Conservation (phyloP, 2,329 filamentous ascomycete species). For the Fusarium verrucosum region DNA sequence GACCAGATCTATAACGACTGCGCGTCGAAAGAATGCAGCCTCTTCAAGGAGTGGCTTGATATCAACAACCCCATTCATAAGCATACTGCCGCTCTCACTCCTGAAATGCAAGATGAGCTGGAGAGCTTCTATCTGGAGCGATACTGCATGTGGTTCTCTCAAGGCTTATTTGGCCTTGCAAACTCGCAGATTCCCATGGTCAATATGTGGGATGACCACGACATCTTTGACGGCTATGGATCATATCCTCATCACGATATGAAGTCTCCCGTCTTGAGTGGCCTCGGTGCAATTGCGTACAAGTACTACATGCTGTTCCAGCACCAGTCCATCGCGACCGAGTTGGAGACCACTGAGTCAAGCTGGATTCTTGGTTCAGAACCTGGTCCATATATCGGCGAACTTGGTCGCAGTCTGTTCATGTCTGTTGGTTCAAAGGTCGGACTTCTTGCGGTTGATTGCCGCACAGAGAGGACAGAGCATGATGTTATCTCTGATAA, state of each 20-base stretch:
- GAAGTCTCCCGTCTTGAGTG: conserved; percentile 87
- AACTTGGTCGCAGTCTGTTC: conserved; percentile 86
- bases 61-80: conserved; percentile 84
- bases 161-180: conserved; percentile 91
- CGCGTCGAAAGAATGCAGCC: conserved; percentile 75
- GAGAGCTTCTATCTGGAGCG: conserved; percentile 88
- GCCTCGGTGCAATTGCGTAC: conserved; percentile 89
- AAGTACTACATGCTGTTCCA: conserved; percentile 99
- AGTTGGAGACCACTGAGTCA: conserved; percentile 84
- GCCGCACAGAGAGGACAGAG: conserved; percentile 87
- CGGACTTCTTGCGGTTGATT: conserved; percentile 87
- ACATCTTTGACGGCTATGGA: conserved; percentile 90
- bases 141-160: conserved; percentile 95
- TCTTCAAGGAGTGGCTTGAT: conserved; percentile 85
- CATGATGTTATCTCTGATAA: conserved; percentile 82
- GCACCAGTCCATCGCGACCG: conserved; percentile 85
- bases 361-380: conserved; percentile 86
- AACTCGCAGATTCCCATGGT: conserved; percentile 97
- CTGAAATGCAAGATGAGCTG: conserved; percentile 86
- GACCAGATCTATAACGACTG: conserved; percentile 97
- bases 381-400: conserved; percentile 89
- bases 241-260: conserved; percentile 94
- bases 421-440: conserved; percentile 82
- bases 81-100: conserved; percentile 78
- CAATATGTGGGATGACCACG: conserved; percentile 97